Percentiles rank a stretch among this genome's conserved stretches.
phyloP scores from a whole-genome alignment of 1,284 basidiomycete species.

The Tylopilus sp. region DNA sequence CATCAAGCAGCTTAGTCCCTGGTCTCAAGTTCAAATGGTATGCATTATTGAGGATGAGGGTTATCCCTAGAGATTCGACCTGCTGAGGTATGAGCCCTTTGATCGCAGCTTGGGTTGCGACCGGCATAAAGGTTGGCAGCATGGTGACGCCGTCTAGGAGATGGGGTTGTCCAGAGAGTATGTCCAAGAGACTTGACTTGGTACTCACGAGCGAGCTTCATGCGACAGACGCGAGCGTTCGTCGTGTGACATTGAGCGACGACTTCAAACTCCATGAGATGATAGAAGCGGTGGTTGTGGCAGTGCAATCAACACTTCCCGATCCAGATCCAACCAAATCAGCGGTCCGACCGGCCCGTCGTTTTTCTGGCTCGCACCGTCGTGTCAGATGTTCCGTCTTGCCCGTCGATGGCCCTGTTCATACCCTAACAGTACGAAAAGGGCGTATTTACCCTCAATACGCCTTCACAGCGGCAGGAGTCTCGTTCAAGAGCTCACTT shows the following conservation, averaged over 20 bases:
- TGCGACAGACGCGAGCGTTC: conserved; percentile 69
- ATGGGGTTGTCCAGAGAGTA: conserved; percentile 5
- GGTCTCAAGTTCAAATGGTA: conserved; percentile 82
- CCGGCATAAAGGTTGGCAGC: conserved; percentile 87
- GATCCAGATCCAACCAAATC: conserved; percentile 2
- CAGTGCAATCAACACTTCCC: conserved; percentile 11
- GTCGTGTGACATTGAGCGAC: conserved; percentile 76
- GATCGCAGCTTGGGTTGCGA: conserved; percentile 83
- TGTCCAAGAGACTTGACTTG: background rate
- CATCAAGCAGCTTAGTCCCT: conserved; percentile 64
- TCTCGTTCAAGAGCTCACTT: conserved; percentile 27
- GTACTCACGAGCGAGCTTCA: conserved; percentile 64
- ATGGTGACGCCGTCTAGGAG: conserved; percentile 66
- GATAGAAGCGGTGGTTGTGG: conserved; percentile 5
- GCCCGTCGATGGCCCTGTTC: conserved; percentile 16
- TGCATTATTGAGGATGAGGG: conserved; percentile 80
- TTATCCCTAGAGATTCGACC: conserved; percentile 73
- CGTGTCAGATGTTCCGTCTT: conserved; percentile 23
- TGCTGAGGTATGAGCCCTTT: conserved; percentile 84
- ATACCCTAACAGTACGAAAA: background rate
- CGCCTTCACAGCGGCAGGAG: conserved; percentile 18
- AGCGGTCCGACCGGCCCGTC: conserved; percentile 18
- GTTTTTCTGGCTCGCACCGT: background rate
- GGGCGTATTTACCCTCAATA: conserved; percentile 2
- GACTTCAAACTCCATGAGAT: conserved; percentile 70